Evolutionary conservation across 2,329 filamentous ascomycete species (phyloP).

Genomic region (Aspergillus eucalypticola): DNA sequence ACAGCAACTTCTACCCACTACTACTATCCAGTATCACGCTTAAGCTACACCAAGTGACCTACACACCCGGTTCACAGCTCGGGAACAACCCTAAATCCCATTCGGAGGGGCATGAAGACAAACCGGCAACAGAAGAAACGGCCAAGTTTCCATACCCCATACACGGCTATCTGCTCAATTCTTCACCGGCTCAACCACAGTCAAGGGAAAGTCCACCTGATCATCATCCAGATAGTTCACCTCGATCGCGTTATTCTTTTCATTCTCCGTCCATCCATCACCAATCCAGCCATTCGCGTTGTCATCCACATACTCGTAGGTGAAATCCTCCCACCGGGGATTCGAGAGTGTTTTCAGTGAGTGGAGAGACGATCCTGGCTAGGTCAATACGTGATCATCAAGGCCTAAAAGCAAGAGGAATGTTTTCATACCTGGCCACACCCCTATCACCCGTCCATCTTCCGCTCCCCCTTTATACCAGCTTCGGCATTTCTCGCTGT

Average conservation of each 20-base stretch:
- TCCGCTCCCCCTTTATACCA: conserved; percentile 42
- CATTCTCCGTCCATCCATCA: conserved; percentile 38
- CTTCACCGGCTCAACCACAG: conserved; percentile 6
- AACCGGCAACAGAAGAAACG: too few species aligned
- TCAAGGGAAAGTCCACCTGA: conserved; percentile 35
- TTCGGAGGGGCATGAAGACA: too few species aligned
- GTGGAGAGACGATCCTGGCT: conserved; percentile 38
- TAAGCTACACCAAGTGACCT: too few species aligned
- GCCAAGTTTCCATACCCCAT: too few species aligned
- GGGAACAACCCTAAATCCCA: too few species aligned
- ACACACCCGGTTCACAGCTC: too few species aligned
- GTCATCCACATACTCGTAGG: conserved; percentile 39
- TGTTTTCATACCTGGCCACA: conserved; percentile 37
- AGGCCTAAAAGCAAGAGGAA: not conserved
- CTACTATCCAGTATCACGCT: too few species aligned
- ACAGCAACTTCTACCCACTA: too few species aligned
- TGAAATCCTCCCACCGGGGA: conserved; percentile 43
- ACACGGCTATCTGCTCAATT: not conserved
- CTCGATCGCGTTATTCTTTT: conserved; percentile 32
- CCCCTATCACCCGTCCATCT: conserved; percentile 32
- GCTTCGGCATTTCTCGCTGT: conserved; percentile 37
- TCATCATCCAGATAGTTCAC: conserved; percentile 41
- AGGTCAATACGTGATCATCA: conserved; percentile 1
- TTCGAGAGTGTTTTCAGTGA: conserved; percentile 36
- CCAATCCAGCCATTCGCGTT: conserved; percentile 37